phyloP scores from a whole-genome alignment of 108 stramenopile genomes.

The Cyclotella atomus region DNA sequence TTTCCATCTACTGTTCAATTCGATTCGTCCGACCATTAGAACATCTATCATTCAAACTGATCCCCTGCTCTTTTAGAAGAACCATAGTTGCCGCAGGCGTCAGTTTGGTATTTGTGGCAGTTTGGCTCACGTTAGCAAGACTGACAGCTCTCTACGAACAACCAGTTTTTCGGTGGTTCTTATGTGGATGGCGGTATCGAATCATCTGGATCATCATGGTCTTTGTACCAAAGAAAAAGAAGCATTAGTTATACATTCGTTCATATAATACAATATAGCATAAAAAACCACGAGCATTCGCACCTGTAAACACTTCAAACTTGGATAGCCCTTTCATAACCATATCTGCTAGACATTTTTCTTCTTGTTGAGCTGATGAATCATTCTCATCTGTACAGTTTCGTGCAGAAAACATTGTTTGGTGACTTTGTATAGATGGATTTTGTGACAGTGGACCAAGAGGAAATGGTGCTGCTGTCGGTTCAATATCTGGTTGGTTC shows the following conservation, averaged over 20 bases:
- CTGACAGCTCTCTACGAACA: too few relatives aligned
- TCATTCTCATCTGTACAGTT: not conserved
- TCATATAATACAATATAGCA: too few relatives aligned
- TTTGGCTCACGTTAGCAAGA: too few relatives aligned
- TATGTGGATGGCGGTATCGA: not conserved
- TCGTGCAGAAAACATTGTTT: slow-evolving; percentile 15
- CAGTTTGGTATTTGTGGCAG: too few relatives aligned
- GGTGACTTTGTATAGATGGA: not conserved
- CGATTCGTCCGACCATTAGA: too few relatives aligned
- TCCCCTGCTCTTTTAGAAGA: too few relatives aligned
- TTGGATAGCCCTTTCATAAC: slow-evolving; percentile 52
- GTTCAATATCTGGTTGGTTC: slow-evolving; percentile 1
- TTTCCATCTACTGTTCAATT: too few relatives aligned
- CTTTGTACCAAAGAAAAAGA: slow-evolving; percentile 2
- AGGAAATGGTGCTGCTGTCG: not conserved
- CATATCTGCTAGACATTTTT: slow-evolving; percentile 49
- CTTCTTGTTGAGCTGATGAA: slow-evolving; percentile 17
- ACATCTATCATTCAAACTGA: too few relatives aligned
- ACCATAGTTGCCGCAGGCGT: too few relatives aligned
- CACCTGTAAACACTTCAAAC: slow-evolving; percentile 42
- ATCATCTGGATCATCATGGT: slow-evolving; percentile 24
- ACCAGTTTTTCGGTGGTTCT: too few relatives aligned
- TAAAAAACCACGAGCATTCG: too few relatives aligned
- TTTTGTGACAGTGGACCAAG: not conserved
- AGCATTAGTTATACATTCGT: not conserved